Conservation (phyloP, 345 rosid genomes). For the Lumnitzera racemosa region DNA sequence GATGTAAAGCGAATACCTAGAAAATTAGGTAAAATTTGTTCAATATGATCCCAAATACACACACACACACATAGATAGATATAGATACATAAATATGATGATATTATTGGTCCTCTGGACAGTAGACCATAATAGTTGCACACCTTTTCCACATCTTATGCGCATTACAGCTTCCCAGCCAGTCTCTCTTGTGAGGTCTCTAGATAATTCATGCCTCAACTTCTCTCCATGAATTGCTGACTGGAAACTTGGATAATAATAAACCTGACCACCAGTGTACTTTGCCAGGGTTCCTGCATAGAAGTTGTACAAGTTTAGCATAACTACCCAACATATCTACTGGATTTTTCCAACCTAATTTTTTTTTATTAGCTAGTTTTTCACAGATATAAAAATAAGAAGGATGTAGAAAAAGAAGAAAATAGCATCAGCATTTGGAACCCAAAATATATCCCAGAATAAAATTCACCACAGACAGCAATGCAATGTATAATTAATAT, state of each 20-base stretch:
- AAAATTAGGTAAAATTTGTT: constrained; percentile 9
- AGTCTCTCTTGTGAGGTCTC: constrained; percentile 98
- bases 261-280: constrained; percentile 97
- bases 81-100: not conserved
- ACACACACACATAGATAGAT: no score
- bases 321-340: no score
- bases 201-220: constrained; percentile 76
- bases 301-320: not conserved
- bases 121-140: constrained; percentile 3
- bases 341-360: no score
- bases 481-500: no score
- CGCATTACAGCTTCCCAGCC: constrained; percentile 99
- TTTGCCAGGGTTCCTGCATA: constrained; percentile 78
- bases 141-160: constrained; percentile 99
- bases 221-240: constrained; percentile 68
- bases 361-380: no score
- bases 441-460: not conserved
- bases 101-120: not conserved
- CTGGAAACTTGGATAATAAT: constrained; percentile 83
- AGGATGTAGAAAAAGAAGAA: no score
- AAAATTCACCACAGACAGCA: not conserved
- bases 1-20: constrained; percentile 86
- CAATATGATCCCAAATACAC: no score
- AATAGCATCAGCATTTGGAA: not conserved
- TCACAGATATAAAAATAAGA: no score